Percentiles rank a stretch among this genome's conserved stretches.
These are phyloP conservation scores for Podaxis sp. DNA, from an alignment of 768 basidiomycete genomes.

Conservation along the genomic window DNA sequence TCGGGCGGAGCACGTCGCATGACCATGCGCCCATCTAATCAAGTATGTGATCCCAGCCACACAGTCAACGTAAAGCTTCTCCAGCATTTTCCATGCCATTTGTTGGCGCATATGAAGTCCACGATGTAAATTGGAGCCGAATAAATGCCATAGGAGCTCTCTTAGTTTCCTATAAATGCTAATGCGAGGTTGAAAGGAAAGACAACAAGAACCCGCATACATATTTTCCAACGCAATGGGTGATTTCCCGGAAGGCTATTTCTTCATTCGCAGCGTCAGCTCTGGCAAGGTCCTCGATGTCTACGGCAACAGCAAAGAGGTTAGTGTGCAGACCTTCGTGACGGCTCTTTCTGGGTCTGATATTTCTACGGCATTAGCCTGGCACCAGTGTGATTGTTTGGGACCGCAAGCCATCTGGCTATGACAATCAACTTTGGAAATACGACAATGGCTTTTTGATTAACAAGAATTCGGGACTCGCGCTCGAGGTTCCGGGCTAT, in stretches of 20 bases:
- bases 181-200: too few relatives aligned
- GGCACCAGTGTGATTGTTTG: neutral
- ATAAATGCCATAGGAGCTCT: too few relatives aligned
- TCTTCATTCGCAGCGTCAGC: neutral
- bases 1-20: neutral
- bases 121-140: too few relatives aligned
- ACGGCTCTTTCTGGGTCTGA: neutral
- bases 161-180: too few relatives aligned
- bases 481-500: neutral
- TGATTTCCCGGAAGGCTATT: neutral
- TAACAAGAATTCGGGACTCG: neutral
- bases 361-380: neutral
- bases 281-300: neutral
- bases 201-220: neutral
- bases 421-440: neutral
- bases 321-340: neutral
- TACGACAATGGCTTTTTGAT: neutral
- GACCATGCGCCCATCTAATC: neutral
- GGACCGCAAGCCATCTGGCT: neutral
- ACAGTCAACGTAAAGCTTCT: too few relatives aligned
- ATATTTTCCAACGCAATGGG: neutral
- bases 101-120: too few relatives aligned
- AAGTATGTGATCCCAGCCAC: too few relatives aligned
- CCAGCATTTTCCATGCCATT: too few relatives aligned
- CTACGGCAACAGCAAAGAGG: neutral